Percentiles rank a stretch among this genome's conserved stretches.
Conservation (phyloP, 2,329 filamentous ascomycete genomes). For the Passalora sequoiae region DNA sequence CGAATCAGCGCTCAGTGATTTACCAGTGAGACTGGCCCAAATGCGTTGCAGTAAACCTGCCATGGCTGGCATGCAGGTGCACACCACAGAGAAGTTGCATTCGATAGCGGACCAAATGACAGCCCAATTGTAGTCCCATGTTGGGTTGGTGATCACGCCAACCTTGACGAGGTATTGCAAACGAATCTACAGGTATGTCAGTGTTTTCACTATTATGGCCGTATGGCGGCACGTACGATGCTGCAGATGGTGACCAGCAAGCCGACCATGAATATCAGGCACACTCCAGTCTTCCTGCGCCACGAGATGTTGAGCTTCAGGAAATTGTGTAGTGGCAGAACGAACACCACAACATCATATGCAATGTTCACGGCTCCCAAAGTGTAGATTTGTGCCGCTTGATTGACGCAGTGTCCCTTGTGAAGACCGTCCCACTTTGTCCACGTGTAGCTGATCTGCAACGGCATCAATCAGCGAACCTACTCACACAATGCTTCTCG, state of each 20-base stretch:
- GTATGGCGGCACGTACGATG: constrained; percentile 8
- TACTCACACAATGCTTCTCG: no score
- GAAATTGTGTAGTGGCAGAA: constrained; percentile 21
- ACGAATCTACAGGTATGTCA: constrained; percentile 5
- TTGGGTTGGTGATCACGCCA: constrained; percentile 14
- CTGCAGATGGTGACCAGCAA: constrained; percentile 18
- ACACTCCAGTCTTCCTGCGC: constrained; percentile 17
- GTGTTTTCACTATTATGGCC: neutral
- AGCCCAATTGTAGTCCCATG: constrained; percentile 18
- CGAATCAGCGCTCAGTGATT: constrained; percentile 11
- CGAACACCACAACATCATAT: constrained; percentile 21
- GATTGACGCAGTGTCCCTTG: constrained; percentile 14
- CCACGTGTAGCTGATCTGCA: constrained; percentile 12
- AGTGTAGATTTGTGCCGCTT: constrained; percentile 14
- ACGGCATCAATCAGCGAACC: no score
- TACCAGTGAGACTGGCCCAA: constrained; percentile 16
- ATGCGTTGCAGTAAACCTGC: constrained; percentile 17
- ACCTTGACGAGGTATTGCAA: constrained; percentile 21
- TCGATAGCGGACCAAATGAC: constrained; percentile 18
- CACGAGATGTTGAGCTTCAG: constrained; percentile 21
- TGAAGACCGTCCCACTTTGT: constrained; percentile 19
- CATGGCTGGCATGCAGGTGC: constrained; percentile 21
- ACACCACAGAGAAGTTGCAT: constrained; percentile 18
- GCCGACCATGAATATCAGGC: constrained; percentile 19
- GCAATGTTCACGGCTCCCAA: constrained; percentile 21